These are phyloP conservation scores for Sporothrix luriei DNA, from an alignment of 2,329 filamentous ascomycete genomes.

Conservation along the genomic window DNA sequence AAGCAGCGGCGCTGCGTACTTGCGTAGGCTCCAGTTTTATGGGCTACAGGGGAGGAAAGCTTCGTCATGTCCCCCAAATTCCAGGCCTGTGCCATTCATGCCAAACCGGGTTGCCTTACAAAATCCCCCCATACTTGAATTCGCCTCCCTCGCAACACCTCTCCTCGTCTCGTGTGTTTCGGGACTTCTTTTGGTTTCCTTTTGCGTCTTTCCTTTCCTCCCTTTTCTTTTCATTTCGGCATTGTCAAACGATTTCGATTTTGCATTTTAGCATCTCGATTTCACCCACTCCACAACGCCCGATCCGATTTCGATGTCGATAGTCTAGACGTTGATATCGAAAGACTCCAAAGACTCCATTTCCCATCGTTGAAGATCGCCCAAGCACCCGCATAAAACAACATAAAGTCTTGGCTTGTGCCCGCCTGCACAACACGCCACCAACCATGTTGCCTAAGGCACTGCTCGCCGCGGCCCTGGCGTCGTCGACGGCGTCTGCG, in stretches of 20 bases:
- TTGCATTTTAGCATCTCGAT: neutral
- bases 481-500: constrained; percentile 46
- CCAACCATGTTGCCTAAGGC: constrained; percentile 46
- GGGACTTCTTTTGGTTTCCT: constrained; percentile 23
- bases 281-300: neutral
- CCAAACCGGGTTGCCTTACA: too few relatives aligned
- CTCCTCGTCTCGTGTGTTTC: neutral
- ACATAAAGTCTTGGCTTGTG: neutral
- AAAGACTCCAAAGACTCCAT: neutral
- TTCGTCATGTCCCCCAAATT: constrained; percentile 26
- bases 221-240: neutral
- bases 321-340: neutral
- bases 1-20: too few relatives aligned
- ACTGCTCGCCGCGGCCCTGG: constrained; percentile 50
- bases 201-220: constrained; percentile 14
- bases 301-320: constrained; percentile 6
- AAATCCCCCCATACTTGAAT: neutral
- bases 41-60: neutral
- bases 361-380: neutral
- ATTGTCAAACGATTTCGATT: constrained; percentile 8
- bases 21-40: neutral
- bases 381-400: neutral
- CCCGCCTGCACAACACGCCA: neutral
- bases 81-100: neutral
- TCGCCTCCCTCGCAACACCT: neutral